Evolutionary conservation across 176 grass and related monocot genomes (phyloP).

Genomic region (Bromus sterilis): DNA sequence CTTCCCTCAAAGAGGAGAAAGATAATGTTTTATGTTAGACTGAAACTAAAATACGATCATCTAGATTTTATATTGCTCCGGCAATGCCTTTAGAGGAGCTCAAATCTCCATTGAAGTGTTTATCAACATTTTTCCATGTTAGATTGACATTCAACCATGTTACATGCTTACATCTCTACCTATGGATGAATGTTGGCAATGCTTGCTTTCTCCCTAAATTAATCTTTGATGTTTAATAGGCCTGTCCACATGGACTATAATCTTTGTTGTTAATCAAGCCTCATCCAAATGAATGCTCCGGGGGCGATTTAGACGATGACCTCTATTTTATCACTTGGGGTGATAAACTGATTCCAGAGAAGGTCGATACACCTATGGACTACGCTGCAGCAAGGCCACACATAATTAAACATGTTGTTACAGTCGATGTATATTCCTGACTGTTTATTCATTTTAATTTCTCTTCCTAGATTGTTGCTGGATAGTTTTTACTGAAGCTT

Average conservation of each 20-base stretch:
- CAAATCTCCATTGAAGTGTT: background rate
- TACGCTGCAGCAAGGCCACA: slow-evolving; percentile 65
- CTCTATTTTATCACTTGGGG: slow-evolving; percentile 91
- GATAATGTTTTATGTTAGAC: slow-evolving; percentile 33
- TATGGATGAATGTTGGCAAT: background rate
- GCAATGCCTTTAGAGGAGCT: background rate
- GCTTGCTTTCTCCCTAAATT: slow-evolving; percentile 2
- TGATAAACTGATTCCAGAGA: slow-evolving; percentile 64
- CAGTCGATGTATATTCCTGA: slow-evolving; percentile 53
- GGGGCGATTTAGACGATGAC: slow-evolving; percentile 92
- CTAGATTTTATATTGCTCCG: background rate
- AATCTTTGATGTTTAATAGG: background rate
- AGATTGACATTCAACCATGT: background rate
- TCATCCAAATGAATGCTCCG: slow-evolving; percentile 94
- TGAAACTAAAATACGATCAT: slow-evolving; percentile 1
- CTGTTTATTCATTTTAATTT: background rate
- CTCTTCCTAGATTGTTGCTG: background rate
- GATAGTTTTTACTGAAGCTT: background rate
- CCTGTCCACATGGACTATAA: background rate
- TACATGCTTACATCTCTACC: background rate
- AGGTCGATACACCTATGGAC: slow-evolving; percentile 83
- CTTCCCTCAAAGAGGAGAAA: slow-evolving; percentile 82
- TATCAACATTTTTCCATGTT: slow-evolving; percentile 6
- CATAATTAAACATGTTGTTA: slow-evolving; percentile 81
- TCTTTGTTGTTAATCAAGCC: slow-evolving; percentile 43